Evolutionary conservation across 148 eudicot species (phyloP), one percentile per base, ranked within the genome.

Genomic region (Salicornia ramosissima): DNA sequence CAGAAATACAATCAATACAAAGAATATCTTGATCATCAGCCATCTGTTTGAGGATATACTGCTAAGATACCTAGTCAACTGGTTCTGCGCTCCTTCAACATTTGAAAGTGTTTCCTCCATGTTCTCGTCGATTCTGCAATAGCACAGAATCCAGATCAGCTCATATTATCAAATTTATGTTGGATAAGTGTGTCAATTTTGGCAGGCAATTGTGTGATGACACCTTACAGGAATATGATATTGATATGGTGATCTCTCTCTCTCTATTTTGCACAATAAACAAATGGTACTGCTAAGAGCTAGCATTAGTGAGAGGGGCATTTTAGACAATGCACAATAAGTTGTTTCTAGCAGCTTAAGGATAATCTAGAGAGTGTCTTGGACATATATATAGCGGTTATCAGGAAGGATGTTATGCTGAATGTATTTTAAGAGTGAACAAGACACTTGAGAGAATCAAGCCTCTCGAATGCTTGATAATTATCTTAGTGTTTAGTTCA

Each of bases 1-100:
- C 65, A 90, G 87, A 73, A 88, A 90, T 46, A 85, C 84, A 76
- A 90, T 79, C 79, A 90, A 80, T 65, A 90, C 93, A 82, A 83
- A 81, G 75, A 88, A 90, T 81, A 90, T 88, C 80, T 90, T 90
- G 83, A 90, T 88, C 96, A 90, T 90, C 85, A 90, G 87, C 96
- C 96, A 90, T 68, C 96, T 75, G 80, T 90, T 90, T 25, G 96
- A 90, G 47, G 96, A 90, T 80, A 90, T 88, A 76, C 96, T 82
- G 80, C 83, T 90, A 13, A 88, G 85, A 74, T 89, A 89, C 83
- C 90, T 85, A 67, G 80, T 82, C 76, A 87, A 74, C 67, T 84
- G 87, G 67, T 75, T 86, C 66, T 89, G 96, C 25, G 96, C 91
- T 29, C 88, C 91, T 59, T 89, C 96, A 49, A 89, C 91, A 82